Conservation (phyloP, 176 grass and related monocot genomes). For the Oryza brachyantha region DNA sequence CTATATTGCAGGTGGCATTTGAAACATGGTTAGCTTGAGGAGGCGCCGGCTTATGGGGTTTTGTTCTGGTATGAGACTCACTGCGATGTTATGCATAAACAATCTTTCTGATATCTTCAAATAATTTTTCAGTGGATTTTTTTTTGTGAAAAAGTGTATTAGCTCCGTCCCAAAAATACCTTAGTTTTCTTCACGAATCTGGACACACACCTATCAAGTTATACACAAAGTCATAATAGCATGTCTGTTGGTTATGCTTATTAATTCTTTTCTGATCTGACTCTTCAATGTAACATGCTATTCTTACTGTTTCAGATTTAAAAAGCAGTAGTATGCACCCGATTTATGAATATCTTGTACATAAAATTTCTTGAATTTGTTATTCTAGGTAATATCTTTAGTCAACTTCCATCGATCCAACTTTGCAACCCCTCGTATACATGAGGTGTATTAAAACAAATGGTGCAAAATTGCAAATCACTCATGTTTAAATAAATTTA, state of each 20-base stretch:
- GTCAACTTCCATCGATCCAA: not conserved
- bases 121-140: not conserved
- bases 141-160: constrained; percentile 10
- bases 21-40: constrained; percentile 89
- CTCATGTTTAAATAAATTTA: not conserved
- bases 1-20: constrained; percentile 45
- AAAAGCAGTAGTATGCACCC: not conserved
- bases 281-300: not conserved
- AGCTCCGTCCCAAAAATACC: no score
- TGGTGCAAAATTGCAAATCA: not conserved
- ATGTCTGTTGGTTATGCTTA: not conserved
- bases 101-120: constrained; percentile 1
- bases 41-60: constrained; percentile 62
- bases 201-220: no score
- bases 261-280: not conserved
- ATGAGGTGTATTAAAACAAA: not conserved
- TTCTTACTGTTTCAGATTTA: not conserved
- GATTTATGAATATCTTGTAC: not conserved
- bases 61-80: constrained; percentile 57
- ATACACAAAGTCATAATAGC: constrained; percentile 4
- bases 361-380: not conserved
- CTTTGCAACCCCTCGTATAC: not conserved
- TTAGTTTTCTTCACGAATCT: no score
- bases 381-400: not conserved
- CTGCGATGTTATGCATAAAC: constrained; percentile 7